These are phyloP conservation scores for Lagenidium giganteum DNA, from an alignment of 352 stramenopile genomes.

Conservation along the genomic window DNA sequence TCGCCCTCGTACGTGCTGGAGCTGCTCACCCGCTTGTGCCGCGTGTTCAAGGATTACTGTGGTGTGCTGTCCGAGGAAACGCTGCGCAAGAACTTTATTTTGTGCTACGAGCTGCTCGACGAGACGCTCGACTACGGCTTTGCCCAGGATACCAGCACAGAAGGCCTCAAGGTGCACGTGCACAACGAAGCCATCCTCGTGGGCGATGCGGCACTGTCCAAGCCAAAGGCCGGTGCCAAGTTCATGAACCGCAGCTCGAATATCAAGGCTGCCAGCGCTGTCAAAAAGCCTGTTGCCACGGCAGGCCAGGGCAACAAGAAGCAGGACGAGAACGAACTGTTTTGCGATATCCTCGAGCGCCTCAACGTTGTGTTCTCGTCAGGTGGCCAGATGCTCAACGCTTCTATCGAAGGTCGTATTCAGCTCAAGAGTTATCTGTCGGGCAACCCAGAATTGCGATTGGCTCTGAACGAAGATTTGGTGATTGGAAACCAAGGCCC, in stretches of 20 bases:
- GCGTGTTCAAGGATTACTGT: slow-evolving; percentile 99
- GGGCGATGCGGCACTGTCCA: slow-evolving; percentile 66
- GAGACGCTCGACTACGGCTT: slow-evolving; percentile 99
- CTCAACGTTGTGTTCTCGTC: slow-evolving; percentile 97
- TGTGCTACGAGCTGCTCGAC: slow-evolving; percentile 99
- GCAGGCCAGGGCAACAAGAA: slow-evolving; percentile 70
- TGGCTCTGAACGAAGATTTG: slow-evolving; percentile 97
- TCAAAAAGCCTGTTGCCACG: slow-evolving; percentile 86
- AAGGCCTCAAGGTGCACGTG: slow-evolving; percentile 97
- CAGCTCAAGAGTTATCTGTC: slow-evolving; percentile 99
- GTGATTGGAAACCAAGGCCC: slow-evolving; percentile 88
- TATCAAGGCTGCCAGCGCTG: slow-evolving; percentile 77
- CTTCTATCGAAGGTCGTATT: slow-evolving; percentile 96
- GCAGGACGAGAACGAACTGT: slow-evolving; percentile 97
- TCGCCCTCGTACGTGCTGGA: slow-evolving; percentile 95
- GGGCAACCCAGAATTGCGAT: slow-evolving; percentile 95
- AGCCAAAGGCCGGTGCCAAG: slow-evolving; percentile 91
- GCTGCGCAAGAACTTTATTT: slow-evolving; percentile 99
- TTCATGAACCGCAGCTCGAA: slow-evolving; percentile 73
- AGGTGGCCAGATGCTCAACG: slow-evolving; percentile 96
- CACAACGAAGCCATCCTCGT: slow-evolving; percentile 98
- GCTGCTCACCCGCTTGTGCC: slow-evolving; percentile 90
- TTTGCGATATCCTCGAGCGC: slow-evolving; percentile 98
- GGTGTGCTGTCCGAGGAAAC: slow-evolving; percentile 97
- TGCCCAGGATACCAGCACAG: slow-evolving; percentile 96